Conservation (phyloP, 495 filamentous ascomycete genomes). For the Margaritispora aquatica region DNA sequence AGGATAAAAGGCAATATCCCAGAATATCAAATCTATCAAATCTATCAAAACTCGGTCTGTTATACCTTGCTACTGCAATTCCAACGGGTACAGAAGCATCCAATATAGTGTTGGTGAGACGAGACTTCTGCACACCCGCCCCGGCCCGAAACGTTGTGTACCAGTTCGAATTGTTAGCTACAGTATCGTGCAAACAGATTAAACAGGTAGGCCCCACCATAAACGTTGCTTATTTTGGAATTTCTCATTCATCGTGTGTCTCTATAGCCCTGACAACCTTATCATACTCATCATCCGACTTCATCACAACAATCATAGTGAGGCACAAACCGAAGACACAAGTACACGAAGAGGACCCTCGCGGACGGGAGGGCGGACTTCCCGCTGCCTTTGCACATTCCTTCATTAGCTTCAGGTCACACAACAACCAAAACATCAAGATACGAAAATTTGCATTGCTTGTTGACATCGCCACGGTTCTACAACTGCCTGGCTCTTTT, state of each 20-base stretch:
- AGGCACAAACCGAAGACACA: neutral
- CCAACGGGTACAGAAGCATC: neutral
- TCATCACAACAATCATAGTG: neutral
- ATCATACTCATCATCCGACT: neutral
- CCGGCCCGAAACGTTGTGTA: neutral
- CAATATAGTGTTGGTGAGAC: neutral
- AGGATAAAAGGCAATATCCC: no score
- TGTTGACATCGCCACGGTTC: neutral
- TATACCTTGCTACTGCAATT: neutral
- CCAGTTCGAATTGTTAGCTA: neutral
- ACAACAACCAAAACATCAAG: slow-evolving; percentile 5
- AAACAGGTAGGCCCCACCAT: neutral
- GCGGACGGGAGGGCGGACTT: slow-evolving; percentile 14
- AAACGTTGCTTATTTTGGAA: neutral
- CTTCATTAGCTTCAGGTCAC: neutral
- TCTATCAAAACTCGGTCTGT: no score
- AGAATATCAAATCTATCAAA: no score
- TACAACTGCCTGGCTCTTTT: neutral
- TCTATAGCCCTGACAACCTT: neutral
- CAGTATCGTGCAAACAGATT: neutral
- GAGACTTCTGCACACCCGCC: neutral
- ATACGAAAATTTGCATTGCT: no score
- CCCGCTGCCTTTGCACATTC: slow-evolving; percentile 11
- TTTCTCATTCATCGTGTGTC: neutral
- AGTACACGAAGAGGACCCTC: slow-evolving; percentile 8